These are phyloP conservation scores for Bisporella sp. DNA, from an alignment of 2,329 filamentous ascomycete genomes.

Conservation along the genomic window DNA sequence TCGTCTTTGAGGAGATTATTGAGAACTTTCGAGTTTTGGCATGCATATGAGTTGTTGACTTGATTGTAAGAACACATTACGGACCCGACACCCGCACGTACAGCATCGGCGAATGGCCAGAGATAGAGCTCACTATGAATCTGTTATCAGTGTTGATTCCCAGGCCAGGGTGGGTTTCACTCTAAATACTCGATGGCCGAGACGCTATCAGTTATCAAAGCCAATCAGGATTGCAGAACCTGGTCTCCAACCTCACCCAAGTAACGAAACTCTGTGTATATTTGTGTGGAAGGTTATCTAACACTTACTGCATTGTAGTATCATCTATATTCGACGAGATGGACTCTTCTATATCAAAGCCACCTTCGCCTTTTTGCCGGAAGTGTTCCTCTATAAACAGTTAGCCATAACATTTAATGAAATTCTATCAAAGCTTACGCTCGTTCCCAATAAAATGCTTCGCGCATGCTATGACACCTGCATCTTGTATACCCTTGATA, in stretches of 20 bases:
- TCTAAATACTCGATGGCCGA: too few relatives aligned
- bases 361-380: conserved; percentile 35
- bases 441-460: conserved; percentile 70
- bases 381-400: conserved; percentile 10
- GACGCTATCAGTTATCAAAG: too few relatives aligned
- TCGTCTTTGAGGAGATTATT: conserved; percentile 75
- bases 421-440: conserved; percentile 35
- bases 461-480: conserved; percentile 75
- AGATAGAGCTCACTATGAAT: conserved; percentile 41
- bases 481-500: conserved; percentile 73
- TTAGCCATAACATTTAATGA: background rate
- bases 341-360: conserved; percentile 55
- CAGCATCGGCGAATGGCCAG: conserved; percentile 49
- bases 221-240: background rate
- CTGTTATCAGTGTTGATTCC: too few relatives aligned
- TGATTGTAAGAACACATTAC: conserved; percentile 85
- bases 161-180: too few relatives aligned
- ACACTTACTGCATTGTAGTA: conserved; percentile 41
- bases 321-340: conserved; percentile 51
- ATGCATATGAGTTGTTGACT: conserved; percentile 73
- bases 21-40: conserved; percentile 70
- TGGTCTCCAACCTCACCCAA: too few relatives aligned
- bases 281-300: too few relatives aligned
- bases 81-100: conserved; percentile 70
- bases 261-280: too few relatives aligned